These are phyloP conservation scores for Lagenaria siceraria DNA, from an alignment of 306 rosid species.

Conservation along the genomic window DNA sequence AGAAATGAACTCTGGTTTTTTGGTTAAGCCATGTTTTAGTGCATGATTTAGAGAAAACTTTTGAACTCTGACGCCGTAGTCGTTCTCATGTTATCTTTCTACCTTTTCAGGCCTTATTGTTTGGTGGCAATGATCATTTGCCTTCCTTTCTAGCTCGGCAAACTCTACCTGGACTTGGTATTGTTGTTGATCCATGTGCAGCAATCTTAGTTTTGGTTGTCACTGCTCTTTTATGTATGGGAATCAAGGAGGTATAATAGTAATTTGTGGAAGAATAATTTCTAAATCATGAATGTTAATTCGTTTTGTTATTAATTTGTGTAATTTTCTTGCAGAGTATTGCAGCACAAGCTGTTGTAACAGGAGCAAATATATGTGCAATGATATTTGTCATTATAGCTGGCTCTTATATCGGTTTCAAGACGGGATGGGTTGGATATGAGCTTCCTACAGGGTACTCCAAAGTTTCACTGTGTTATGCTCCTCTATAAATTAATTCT, in stretches of 20 bases:
- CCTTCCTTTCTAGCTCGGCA: slow-evolving; percentile 72
- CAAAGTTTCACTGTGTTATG: slow-evolving; percentile 6
- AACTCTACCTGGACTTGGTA: slow-evolving; percentile 46
- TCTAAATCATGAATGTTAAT: background rate
- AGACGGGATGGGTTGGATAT: slow-evolving; percentile 91
- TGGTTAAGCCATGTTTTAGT: background rate
- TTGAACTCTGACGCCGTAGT: background rate
- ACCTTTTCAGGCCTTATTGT: slow-evolving; percentile 46
- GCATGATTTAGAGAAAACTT: background rate
- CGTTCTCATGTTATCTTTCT: background rate
- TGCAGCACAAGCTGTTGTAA: slow-evolving; percentile 53
- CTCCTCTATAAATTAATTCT: background rate
- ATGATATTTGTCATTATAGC: slow-evolving; percentile 65
- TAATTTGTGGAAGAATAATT: background rate
- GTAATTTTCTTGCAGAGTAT: slow-evolving; percentile 52
- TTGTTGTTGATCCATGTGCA: slow-evolving; percentile 83
- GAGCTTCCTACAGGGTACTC: slow-evolving; percentile 63
- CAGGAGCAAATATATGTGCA: slow-evolving; percentile 67
- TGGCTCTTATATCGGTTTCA: slow-evolving; percentile 76
- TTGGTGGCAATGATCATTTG: slow-evolving; percentile 65
- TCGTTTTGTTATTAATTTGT: background rate
- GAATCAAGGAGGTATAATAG: slow-evolving; percentile 81
- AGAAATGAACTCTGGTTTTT: background rate
- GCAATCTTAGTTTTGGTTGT: slow-evolving; percentile 58
- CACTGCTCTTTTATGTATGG: slow-evolving; percentile 67